A percentile compares a stretch with the other conserved stretches of the same genome.
phyloP scores from a whole-genome alignment of 495 filamentous ascomycete species.

The Podospora tetraspora region DNA sequence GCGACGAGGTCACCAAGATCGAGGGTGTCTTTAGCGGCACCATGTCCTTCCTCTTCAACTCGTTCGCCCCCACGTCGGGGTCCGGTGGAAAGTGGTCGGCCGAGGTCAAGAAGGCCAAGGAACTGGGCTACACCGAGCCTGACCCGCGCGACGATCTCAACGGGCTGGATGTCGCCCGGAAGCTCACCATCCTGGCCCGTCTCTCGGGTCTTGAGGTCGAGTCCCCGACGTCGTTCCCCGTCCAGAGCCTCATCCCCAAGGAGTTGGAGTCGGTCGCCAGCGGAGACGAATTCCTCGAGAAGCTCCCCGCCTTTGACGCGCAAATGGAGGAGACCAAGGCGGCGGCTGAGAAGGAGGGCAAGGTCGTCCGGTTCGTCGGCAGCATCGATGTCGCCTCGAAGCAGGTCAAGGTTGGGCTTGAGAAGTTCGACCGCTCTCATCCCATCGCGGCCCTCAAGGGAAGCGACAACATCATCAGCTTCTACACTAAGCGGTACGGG shows the following conservation, averaged over 20 bases:
- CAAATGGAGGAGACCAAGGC: constrained; percentile 79
- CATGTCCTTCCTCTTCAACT: constrained; percentile 95
- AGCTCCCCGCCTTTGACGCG: constrained; percentile 68
- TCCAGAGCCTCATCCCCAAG: constrained; percentile 82
- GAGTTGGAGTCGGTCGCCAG: constrained; percentile 68
- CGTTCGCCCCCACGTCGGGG: constrained; percentile 71
- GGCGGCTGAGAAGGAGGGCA: constrained; percentile 72
- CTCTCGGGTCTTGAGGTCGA: constrained; percentile 71
- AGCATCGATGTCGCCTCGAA: constrained; percentile 74
- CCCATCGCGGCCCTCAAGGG: constrained; percentile 91
- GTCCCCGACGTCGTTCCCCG: constrained; percentile 77
- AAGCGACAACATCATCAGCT: constrained; percentile 96
- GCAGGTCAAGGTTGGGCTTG: constrained; percentile 79
- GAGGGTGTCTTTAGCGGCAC: constrained; percentile 97
- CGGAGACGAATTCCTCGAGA: constrained; percentile 75
- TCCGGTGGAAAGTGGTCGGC: constrained; percentile 72
- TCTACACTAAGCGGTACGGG: constrained; percentile 93
- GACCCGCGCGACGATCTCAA: constrained; percentile 95
- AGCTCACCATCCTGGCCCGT: constrained; percentile 87
- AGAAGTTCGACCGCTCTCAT: constrained; percentile 75
- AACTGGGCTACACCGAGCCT: constrained; percentile 94
- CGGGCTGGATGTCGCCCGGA: constrained; percentile 92
- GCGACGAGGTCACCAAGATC: constrained; percentile 79
- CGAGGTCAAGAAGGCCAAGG: constrained; percentile 84
- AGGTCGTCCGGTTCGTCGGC: constrained; percentile 93